phyloP scores from a whole-genome alignment of 768 basidiomycete species.

The Trametes villosa region DNA sequence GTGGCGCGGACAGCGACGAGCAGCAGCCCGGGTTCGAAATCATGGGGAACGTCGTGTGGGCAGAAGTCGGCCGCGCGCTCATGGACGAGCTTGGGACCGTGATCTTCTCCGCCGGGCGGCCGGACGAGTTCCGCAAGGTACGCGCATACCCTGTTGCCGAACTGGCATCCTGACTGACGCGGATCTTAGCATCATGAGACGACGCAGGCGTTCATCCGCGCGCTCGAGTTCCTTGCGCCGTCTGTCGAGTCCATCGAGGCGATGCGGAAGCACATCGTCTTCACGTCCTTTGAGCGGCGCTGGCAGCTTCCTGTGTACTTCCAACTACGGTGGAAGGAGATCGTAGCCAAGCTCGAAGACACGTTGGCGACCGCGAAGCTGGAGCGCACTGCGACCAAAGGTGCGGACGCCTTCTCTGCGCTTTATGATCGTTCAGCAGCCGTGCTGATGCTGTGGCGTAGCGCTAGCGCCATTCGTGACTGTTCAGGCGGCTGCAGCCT shows the following conservation, averaged over 20 bases:
- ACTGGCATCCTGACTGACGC: neutral
- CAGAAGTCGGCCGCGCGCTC: slow-evolving; percentile 77
- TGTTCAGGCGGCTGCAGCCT: slow-evolving; percentile 67
- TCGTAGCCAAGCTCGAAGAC: slow-evolving; percentile 78
- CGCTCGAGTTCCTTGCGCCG: slow-evolving; percentile 83
- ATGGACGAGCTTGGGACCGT: slow-evolving; percentile 82
- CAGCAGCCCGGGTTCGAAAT: slow-evolving; percentile 66
- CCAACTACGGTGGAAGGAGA: slow-evolving; percentile 96
- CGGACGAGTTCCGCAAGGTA: slow-evolving; percentile 89
- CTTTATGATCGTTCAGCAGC: neutral
- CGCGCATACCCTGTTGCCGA: slow-evolving; percentile 19
- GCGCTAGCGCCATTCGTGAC: slow-evolving; percentile 51
- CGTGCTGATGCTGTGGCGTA: neutral
- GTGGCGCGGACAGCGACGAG: slow-evolving; percentile 13
- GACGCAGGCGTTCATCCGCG: slow-evolving; percentile 79
- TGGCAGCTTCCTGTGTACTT: slow-evolving; percentile 99
- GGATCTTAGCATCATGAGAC: slow-evolving; percentile 76
- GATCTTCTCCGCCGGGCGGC: slow-evolving; percentile 91
- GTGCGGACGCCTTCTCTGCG: slow-evolving; percentile 35
- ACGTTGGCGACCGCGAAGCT: slow-evolving; percentile 50
- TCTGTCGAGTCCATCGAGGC: slow-evolving; percentile 68
- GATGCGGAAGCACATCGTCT: slow-evolving; percentile 76
- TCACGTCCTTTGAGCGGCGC: slow-evolving; percentile 72
- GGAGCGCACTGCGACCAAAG: slow-evolving; percentile 45
- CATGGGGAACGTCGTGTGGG: slow-evolving; percentile 88